Evolutionary conservation across 2,329 filamentous ascomycete species (phyloP).

Genomic region (Trichoderma arundinaceum): DNA sequence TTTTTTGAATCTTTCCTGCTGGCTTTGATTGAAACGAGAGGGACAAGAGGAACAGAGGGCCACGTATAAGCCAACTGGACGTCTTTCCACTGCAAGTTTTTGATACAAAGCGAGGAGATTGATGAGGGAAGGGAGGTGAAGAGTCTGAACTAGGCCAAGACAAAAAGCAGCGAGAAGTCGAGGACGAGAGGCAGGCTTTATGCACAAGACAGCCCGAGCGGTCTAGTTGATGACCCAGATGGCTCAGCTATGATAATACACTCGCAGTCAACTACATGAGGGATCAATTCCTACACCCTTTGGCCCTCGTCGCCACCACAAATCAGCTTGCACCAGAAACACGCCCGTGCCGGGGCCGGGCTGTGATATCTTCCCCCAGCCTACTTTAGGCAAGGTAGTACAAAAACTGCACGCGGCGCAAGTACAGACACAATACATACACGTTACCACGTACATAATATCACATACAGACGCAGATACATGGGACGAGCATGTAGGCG

Average conservation of each 20-base stretch:
- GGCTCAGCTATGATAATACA: background rate
- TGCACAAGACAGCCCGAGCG: background rate
- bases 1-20: constrained; percentile 6
- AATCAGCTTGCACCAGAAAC: constrained; percentile 3
- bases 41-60: background rate
- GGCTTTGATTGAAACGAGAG: background rate
- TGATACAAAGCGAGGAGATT: constrained; percentile 1
- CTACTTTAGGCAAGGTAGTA: background rate
- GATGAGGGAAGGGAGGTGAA: background rate
- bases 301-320: constrained; percentile 14
- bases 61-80: constrained; percentile 11
- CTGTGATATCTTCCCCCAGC: constrained; percentile 8
- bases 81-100: background rate
- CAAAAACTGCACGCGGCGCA: background rate
- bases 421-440: background rate
- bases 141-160: background rate
- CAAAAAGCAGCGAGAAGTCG: background rate
- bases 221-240: constrained; percentile 1
- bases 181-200: constrained; percentile 19
- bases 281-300: constrained; percentile 20
- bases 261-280: constrained; percentile 5
- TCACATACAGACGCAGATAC: background rate
- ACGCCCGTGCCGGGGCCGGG: constrained; percentile 3
- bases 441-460: too few relatives aligned
- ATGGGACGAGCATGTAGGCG: background rate